Percentiles rank a stretch among this genome's conserved stretches.
phyloP scores from a whole-genome alignment of 768 basidiomycete species.

The Mycena galericulata region DNA sequence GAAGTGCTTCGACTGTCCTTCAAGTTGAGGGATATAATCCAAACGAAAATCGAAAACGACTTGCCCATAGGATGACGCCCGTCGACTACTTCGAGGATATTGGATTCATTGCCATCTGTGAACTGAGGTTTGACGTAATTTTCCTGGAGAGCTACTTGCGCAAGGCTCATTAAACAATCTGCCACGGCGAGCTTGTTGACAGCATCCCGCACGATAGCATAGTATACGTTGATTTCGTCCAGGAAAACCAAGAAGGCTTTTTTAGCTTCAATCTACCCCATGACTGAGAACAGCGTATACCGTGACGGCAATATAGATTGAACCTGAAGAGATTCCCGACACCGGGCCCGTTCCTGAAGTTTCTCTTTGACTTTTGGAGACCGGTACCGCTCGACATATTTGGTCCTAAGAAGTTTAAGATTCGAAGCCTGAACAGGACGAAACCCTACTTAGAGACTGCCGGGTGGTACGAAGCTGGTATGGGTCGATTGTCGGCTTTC shows the following conservation, averaged over 20 bases:
- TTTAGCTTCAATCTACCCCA: constrained; percentile 65
- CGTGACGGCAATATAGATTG: not conserved
- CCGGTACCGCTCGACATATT: constrained; percentile 76
- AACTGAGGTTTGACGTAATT: constrained; percentile 87
- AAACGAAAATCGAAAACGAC: not conserved
- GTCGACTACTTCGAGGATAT: constrained; percentile 77
- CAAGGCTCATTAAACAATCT: constrained; percentile 90
- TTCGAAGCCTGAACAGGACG: not conserved
- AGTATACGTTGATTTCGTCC: constrained; percentile 74
- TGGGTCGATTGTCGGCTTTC: constrained; percentile 62
- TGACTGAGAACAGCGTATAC: not conserved
- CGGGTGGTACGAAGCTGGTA: constrained; percentile 69
- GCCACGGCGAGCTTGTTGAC: constrained; percentile 85
- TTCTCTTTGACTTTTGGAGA: constrained; percentile 73
- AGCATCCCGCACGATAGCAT: constrained; percentile 77
- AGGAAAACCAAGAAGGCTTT: constrained; percentile 78
- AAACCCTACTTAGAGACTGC: constrained; percentile 68
- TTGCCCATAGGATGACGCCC: constrained; percentile 91
- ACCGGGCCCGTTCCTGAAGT: constrained; percentile 79
- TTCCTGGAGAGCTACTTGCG: constrained; percentile 78
- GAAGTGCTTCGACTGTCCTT: constrained; percentile 70
- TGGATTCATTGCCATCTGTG: constrained; percentile 60
- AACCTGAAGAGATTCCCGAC: constrained; percentile 75
- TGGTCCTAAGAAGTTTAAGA: constrained; percentile 65
- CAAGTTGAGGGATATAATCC: not conserved